Percentiles rank a stretch among this genome's conserved stretches.
Conservation (phyloP, 495 filamentous ascomycete genomes). For the Amorphotheca resinae region DNA sequence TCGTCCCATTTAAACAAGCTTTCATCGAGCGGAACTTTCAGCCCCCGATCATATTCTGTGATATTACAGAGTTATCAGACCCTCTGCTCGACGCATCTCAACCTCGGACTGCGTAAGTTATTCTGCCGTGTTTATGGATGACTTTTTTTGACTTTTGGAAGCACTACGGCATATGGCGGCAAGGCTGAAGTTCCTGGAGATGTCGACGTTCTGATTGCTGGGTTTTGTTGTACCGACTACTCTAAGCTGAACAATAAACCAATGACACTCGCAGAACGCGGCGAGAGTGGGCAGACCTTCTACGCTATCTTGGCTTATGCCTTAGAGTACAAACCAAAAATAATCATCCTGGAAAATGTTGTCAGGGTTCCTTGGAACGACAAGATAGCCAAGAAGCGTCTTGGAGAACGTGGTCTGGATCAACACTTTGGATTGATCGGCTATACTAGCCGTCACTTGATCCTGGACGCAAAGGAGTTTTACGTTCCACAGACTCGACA, state of each 20-base stretch:
- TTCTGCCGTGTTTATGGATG: slow-evolving; percentile 3
- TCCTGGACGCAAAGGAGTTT: slow-evolving; percentile 60
- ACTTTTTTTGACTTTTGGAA: too few relatives aligned
- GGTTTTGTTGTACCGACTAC: slow-evolving; percentile 71
- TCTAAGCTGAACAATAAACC: slow-evolving; percentile 39
- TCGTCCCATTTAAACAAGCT: slow-evolving; percentile 64
- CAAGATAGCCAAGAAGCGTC: background rate
- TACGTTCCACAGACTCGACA: slow-evolving; percentile 70
- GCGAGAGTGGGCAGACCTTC: slow-evolving; percentile 64
- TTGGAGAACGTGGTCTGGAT: slow-evolving; percentile 25
- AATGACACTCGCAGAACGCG: slow-evolving; percentile 35
- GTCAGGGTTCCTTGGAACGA: slow-evolving; percentile 46
- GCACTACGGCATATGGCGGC: slow-evolving; percentile 61
- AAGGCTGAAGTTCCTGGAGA: slow-evolving; percentile 42
- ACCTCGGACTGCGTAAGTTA: slow-evolving; percentile 8
- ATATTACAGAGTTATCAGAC: slow-evolving; percentile 49
- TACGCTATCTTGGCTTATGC: slow-evolving; percentile 48
- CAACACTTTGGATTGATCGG: slow-evolving; percentile 36
- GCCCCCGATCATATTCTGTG: slow-evolving; percentile 50
- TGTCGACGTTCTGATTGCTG: slow-evolving; percentile 59
- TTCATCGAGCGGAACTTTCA: slow-evolving; percentile 69
- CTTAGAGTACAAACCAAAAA: slow-evolving; percentile 38
- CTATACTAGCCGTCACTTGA: slow-evolving; percentile 36
- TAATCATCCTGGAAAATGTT: slow-evolving; percentile 72
- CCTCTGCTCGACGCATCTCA: slow-evolving; percentile 1